phyloP scores from a whole-genome alignment of 2,329 filamentous ascomycete genomes.

The Aplosporella prunicola region DNA sequence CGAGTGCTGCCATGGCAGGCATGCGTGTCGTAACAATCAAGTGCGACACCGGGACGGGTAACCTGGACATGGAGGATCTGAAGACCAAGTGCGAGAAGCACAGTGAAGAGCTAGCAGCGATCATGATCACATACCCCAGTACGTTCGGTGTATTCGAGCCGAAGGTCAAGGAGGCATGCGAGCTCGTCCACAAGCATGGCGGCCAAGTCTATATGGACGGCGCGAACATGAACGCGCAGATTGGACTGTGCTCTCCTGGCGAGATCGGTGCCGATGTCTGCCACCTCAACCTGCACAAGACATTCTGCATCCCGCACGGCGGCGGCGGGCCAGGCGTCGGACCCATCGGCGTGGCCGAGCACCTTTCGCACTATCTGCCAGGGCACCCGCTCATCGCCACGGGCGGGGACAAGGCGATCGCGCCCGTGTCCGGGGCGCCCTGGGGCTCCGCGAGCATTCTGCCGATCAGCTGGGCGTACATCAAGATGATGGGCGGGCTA shows the following conservation, averaged over 20 bases:
- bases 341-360: constrained; percentile 81
- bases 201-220: constrained; percentile 98
- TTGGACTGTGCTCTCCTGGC: constrained; percentile 86
- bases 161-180: constrained; percentile 72
- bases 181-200: constrained; percentile 76
- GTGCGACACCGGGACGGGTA: constrained; percentile 77
- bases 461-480: constrained; percentile 91
- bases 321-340: constrained; percentile 90
- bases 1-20: constrained; percentile 88
- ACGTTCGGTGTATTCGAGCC: constrained; percentile 95
- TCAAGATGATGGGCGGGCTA: constrained; percentile 79
- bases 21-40: constrained; percentile 92
- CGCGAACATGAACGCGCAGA: constrained; percentile 97
- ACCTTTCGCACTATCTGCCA: constrained; percentile 69
- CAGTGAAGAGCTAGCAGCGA: constrained; percentile 73
- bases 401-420: constrained; percentile 49
- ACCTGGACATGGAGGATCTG: constrained; percentile 79
- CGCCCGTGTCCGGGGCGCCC: constrained; percentile 69
- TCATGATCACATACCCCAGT: constrained; percentile 95
- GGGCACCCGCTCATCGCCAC: constrained; percentile 54
- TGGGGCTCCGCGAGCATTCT: constrained; percentile 87
- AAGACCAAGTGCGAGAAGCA: constrained; percentile 84
- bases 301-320: constrained; percentile 95
- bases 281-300: constrained; percentile 97
- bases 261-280: constrained; percentile 95